Percentiles rank a stretch among this genome's conserved stretches.
These are phyloP conservation scores for Xerocomus amazonicus DNA, from an alignment of 1,284 basidiomycete species.

Conservation along the genomic window DNA sequence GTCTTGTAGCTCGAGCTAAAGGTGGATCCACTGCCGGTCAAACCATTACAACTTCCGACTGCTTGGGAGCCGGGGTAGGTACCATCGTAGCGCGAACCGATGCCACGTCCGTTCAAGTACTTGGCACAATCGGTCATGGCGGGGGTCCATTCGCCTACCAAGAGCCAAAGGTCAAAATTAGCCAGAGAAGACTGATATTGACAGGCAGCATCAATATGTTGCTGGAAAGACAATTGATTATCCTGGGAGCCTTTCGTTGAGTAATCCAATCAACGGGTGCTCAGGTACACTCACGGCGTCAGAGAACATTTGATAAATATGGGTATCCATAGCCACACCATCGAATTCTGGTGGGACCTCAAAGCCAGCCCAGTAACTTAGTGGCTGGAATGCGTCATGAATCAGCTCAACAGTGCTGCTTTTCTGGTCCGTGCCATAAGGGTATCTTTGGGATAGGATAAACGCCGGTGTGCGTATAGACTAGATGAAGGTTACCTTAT, in stretches of 20 bases:
- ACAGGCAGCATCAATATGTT: conserved; percentile 72
- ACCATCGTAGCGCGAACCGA: conserved; percentile 81
- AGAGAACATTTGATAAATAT: conserved; percentile 80
- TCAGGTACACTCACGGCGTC: conserved; percentile 41
- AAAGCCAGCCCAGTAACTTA: conserved; percentile 73
- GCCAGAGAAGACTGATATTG: conserved; percentile 43
- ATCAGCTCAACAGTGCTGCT: conserved; percentile 69
- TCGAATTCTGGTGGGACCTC: conserved; percentile 54
- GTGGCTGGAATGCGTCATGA: conserved; percentile 82
- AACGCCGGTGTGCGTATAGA: not conserved
- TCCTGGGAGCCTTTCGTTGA: conserved; percentile 36
- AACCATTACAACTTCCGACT: conserved; percentile 70
- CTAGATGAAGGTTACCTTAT: conserved; percentile 51
- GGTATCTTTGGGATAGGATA: conserved; percentile 41
- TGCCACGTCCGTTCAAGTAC: conserved; percentile 67
- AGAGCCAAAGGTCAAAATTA: conserved; percentile 62
- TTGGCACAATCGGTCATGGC: conserved; percentile 84
- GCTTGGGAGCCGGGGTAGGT: conserved; percentile 59
- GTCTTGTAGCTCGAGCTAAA: conserved; percentile 82
- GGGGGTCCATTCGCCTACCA: conserved; percentile 85
- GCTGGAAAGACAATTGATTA: conserved; percentile 46
- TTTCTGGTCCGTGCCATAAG: conserved; percentile 53
- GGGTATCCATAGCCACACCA: conserved; percentile 81
- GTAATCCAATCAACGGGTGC: not conserved
- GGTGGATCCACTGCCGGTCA: conserved; percentile 66